phyloP scores from a whole-genome alignment of 2,329 filamentous ascomycete species.

The Westerdykella aurantiaca region DNA sequence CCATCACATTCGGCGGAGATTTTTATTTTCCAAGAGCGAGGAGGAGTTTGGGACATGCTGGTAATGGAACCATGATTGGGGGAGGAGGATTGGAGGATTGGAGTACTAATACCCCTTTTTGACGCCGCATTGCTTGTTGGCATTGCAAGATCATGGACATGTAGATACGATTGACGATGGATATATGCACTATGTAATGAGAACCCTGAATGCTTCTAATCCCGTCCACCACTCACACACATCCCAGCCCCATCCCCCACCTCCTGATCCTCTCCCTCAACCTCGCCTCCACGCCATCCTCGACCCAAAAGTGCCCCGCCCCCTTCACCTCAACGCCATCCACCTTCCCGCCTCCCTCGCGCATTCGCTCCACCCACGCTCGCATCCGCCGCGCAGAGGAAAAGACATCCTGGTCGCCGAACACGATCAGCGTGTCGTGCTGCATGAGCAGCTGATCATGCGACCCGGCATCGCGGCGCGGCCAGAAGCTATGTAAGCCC shows the following conservation, averaged over 20 bases:
- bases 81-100: conserved; percentile 16
- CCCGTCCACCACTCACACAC: no score
- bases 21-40: conserved; percentile 4
- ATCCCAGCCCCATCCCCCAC: no score
- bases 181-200: no score
- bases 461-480: conserved; percentile 5
- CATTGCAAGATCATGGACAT: no score
- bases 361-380: conserved; percentile 58
- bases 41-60: conserved; percentile 27
- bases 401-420: conserved; percentile 70
- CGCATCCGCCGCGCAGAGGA: conserved; percentile 60
- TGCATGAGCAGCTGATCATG: conserved; percentile 17
- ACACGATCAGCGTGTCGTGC: conserved; percentile 58
- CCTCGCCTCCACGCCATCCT: conserved; percentile 1
- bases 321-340: neutral
- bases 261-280: no score
- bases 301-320: neutral
- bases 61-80: conserved; percentile 8
- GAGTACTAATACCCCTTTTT: neutral
- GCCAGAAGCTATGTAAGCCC: conserved; percentile 26
- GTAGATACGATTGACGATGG: no score
- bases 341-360: conserved; percentile 11
- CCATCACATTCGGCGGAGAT: conserved; percentile 11
- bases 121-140: neutral
- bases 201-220: no score